Evolutionary conservation across 192 early-diverging fungal genomes (phyloP).

Genomic region (Coemansia sp.): DNA sequence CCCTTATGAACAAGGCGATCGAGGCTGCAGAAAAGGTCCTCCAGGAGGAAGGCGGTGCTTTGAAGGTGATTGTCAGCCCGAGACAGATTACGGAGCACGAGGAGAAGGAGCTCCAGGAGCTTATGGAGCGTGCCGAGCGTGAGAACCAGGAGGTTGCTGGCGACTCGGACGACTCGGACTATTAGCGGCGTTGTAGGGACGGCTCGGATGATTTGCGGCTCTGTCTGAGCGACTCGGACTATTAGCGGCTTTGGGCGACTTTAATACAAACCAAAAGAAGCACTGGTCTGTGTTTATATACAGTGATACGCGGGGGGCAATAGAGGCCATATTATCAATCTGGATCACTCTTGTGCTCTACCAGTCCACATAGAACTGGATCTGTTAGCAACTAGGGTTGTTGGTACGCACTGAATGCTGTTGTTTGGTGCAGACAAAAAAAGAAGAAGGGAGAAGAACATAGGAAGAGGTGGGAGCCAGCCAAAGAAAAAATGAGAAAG

Average conservation of each 20-base stretch:
- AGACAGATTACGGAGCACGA: constrained; percentile 86
- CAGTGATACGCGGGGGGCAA: too few relatives aligned
- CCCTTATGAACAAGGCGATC: constrained; percentile 85
- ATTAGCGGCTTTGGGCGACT: too few relatives aligned
- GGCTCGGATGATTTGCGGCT: background rate
- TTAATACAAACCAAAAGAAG: too few relatives aligned
- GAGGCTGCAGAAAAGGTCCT: constrained; percentile 73
- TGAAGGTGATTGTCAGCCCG: constrained; percentile 87
- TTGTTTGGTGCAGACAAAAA: background rate
- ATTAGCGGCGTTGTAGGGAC: background rate
- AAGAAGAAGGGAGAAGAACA: background rate
- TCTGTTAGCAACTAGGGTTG: too few relatives aligned
- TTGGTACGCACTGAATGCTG: too few relatives aligned
- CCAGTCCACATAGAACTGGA: too few relatives aligned
- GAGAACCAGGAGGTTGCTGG: constrained; percentile 90
- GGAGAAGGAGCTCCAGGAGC: constrained; percentile 85
- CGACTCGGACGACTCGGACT: constrained; percentile 79
- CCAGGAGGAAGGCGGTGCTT: constrained; percentile 58
- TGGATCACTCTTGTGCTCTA: too few relatives aligned
- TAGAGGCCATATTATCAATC: too few relatives aligned
- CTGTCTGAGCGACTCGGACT: too few relatives aligned
- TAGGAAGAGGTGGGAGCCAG: background rate
- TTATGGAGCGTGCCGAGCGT: constrained; percentile 83
- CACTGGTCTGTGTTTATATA: too few relatives aligned
- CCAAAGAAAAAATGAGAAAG: background rate